A percentile compares a stretch with the other conserved stretches of the same genome.
Evolutionary conservation across 768 basidiomycete genomes (phyloP).

Genomic region (Macrolepiota fuliginosa): DNA sequence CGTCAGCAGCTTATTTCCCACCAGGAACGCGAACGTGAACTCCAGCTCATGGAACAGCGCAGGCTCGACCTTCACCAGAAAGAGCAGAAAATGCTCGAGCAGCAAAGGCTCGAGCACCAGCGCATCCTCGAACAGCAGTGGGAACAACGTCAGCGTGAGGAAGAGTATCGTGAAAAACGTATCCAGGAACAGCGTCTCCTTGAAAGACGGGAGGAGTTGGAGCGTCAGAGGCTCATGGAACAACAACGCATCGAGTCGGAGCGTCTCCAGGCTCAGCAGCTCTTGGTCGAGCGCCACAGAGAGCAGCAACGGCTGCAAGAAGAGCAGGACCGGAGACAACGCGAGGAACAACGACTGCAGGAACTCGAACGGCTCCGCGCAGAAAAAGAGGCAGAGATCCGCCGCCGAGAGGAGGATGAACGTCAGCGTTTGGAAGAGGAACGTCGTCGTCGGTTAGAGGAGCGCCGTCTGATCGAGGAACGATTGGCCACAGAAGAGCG

Average conservation of each 20-base stretch:
- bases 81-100: conserved; percentile 9
- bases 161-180: conserved; percentile 15
- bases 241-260: conserved; percentile 10
- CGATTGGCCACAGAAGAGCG: conserved; percentile 3
- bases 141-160: conserved; percentile 14
- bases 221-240: conserved; percentile 12
- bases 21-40: not conserved
- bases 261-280: conserved; percentile 13
- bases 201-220: conserved; percentile 14
- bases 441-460: conserved; percentile 10
- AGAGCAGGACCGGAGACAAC: conserved; percentile 12
- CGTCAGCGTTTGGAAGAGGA: conserved; percentile 13
- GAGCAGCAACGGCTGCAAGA: conserved; percentile 18
- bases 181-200: conserved; percentile 10
- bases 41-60: not conserved
- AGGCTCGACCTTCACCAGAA: conserved; percentile 14
- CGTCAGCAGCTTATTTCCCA: conserved; percentile 1
- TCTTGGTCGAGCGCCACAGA: conserved; percentile 7
- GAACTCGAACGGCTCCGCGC: conserved; percentile 11
- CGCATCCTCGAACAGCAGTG: conserved; percentile 5
- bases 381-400: conserved; percentile 7
- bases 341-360: conserved; percentile 10
- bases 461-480: conserved; percentile 10
- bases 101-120: conserved; percentile 9
- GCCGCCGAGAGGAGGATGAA: conserved; percentile 8